Percentiles rank a stretch among this genome's conserved stretches.
Evolutionary conservation across 768 basidiomycete genomes (phyloP).

Genomic region (Macrocybe gigantea): DNA sequence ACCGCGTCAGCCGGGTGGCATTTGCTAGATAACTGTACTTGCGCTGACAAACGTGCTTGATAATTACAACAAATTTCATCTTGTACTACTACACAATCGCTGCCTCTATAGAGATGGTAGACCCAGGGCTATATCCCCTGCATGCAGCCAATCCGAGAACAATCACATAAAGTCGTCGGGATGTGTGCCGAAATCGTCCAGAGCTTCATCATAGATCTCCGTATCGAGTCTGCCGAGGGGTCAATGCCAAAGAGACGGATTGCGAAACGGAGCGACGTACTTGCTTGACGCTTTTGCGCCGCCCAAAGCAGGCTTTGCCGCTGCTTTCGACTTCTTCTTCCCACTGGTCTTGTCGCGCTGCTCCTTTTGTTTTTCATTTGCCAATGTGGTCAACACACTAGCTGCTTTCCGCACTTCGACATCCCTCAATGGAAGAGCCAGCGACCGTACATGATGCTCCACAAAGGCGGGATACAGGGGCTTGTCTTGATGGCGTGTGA

Average conservation of each 20-base stretch:
- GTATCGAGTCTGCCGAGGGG: conserved; percentile 62
- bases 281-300: conserved; percentile 60
- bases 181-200: conserved; percentile 80
- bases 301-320: conserved; percentile 71
- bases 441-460: conserved; percentile 74
- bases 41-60: conserved; percentile 2
- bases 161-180: conserved; percentile 89
- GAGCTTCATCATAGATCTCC: conserved; percentile 74
- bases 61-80: neutral
- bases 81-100: neutral
- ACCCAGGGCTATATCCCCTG: too few species aligned
- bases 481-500: conserved; percentile 76
- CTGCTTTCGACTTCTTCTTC: conserved; percentile 80
- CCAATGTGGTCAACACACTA: conserved; percentile 74
- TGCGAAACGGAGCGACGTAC: conserved; percentile 28
- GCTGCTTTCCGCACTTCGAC: conserved; percentile 90
- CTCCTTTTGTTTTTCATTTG: conserved; percentile 95
- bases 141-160: neutral
- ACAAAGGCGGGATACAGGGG: conserved; percentile 81
- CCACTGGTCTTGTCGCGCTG: conserved; percentile 79
- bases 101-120: neutral
- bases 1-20: neutral
- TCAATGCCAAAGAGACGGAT: conserved; percentile 8
- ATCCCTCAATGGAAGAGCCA: conserved; percentile 77
- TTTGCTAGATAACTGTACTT: neutral